Evolutionary conservation across 225 moss, liverwort and hornwort genomes (phyloP), one percentile per base, ranked within the genome.

Genomic region (Ulota crispa): DNA sequence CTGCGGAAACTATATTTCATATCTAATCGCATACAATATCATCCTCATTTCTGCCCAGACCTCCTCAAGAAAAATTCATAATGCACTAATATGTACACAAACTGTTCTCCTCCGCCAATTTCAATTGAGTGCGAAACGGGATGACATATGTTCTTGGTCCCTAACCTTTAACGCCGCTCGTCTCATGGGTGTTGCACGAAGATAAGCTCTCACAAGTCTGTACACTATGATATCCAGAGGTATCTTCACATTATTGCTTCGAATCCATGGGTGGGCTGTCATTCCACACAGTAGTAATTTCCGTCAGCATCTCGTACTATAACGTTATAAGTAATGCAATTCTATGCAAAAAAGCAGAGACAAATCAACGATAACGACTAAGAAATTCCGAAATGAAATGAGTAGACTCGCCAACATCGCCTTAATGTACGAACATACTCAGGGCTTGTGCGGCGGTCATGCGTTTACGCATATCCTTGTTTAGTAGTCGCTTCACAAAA

Each of bases 171-270:
- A 84, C 32, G 94, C 94, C 71, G 94, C 94, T 61, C 92, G 88
- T 85, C 93, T 92, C 96, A 96, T 96, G 31, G 94, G 89, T 31
- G 96, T 94, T 59, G 96, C 89, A 67, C 92, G 94, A 85, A 96
- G 91, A 88, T 93, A 96, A 81, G 93, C 89, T 84, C 96, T 86
- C 70, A 96, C 96, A 72, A 96, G 91, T 87, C 94, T 94, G 89
- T 96, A 96, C 86, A 96, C 94, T 89, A 96, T 85, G 71, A 96
- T 96, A 80, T 96, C 96, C 91, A 96, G 81, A 19, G 96, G 96
- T 80, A 94, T 91, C 91, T 88, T 96, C 75, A 88, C 86, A 63
- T 89, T 89, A 77, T 82, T 89, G 80, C 89, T 92, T 75, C 94
- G 91, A 80, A 96, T 93, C 96, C 96, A 96, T 41, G 96, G 96